phyloP scores from a whole-genome alignment of 805 yeast species.

The Lipomyces sp. region DNA sequence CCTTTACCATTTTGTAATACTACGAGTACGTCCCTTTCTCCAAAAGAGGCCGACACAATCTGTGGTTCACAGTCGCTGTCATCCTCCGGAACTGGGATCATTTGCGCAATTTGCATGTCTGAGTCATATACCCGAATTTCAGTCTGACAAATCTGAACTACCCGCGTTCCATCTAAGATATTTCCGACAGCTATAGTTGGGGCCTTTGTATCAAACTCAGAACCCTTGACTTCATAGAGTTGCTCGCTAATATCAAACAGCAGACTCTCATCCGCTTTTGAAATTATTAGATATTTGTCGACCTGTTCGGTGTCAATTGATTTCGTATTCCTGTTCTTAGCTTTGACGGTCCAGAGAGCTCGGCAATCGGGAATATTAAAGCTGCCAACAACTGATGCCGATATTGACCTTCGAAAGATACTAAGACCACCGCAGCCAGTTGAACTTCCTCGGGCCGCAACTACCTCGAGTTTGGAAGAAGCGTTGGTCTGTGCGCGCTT shows the following conservation, averaged over 20 bases:
- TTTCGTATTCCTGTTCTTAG: constrained; percentile 34
- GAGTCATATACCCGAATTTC: constrained; percentile 67
- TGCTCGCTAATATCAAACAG: constrained; percentile 45
- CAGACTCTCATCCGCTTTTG: constrained; percentile 49
- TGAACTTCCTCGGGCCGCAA: constrained; percentile 71
- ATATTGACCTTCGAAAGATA: constrained; percentile 67
- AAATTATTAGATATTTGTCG: constrained; percentile 38
- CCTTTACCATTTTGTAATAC: constrained; percentile 28
- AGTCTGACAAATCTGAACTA: constrained; percentile 75
- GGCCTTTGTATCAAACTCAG: constrained; percentile 66
- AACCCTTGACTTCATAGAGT: constrained; percentile 63
- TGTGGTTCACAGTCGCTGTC: constrained; percentile 15
- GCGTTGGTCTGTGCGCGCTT: constrained; percentile 4
- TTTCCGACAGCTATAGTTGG: constrained; percentile 71
- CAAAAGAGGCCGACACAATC: constrained; percentile 23
- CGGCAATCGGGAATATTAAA: constrained; percentile 70
- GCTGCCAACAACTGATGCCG: constrained; percentile 69
- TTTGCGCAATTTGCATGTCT: constrained; percentile 56
- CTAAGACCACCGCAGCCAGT: constrained; percentile 57
- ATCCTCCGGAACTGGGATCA: constrained; percentile 32
- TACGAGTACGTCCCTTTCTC: constrained; percentile 24
- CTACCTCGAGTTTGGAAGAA: constrained; percentile 52
- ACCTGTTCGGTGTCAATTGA: constrained; percentile 26
- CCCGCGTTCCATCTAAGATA: constrained; percentile 57
- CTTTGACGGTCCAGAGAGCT: constrained; percentile 73